Base-by-base conservation (phyloP, 306 rosid species). In the Cyclanthera cordifolia region DNA sequence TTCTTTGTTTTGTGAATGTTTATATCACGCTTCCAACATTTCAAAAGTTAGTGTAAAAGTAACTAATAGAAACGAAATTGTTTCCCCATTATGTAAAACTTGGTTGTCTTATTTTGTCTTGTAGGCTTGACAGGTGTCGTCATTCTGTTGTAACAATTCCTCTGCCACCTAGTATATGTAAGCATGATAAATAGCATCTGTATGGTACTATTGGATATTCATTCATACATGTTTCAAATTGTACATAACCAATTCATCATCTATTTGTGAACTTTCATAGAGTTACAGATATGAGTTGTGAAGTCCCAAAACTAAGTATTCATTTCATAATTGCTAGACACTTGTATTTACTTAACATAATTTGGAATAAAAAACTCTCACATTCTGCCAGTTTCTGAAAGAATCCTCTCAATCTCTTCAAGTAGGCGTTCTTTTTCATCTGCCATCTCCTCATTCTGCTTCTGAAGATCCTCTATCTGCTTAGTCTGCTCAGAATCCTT, bases 401-500 rank as follows among this genome's bases (percentile, higher is more conserved):
- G 46, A 78, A 87, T 79, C 82, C 90, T 84, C 63, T 87, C 96
- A 24, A 92, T 87, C 83, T 89, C 95, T 82, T 89, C 95, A 21
- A 87, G 79, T 9, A 92, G 86, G 48, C 89, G 88, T 75, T 92
- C 96, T 10, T 92, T 89, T 58, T 87, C 96, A 13, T 89, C 93
- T 10, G 75, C 78, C 57, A 92, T 75, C 1, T 89, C 96, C 66
- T 92, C 98, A 59, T 87, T 93, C 74, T 87, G 93, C 82, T 84
- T 88, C 75, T 92, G 96, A 70, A 92, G 93, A 65, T 89, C 96
- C 85, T 92, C 97, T 70, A 92, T 85, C 77, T 89, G 96, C 82
- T 85, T 92, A 17, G 97, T 92, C 78, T 92, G 97, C 73, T 89
- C 97, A 24, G 97, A 92, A 82, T 92, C 97, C 90, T 92, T 89